A percentile compares a stretch with the other conserved stretches of the same genome.
phyloP scores from a whole-genome alignment of 1,139 yeast species.

The Hyphopichia pseudoburtonii region DNA sequence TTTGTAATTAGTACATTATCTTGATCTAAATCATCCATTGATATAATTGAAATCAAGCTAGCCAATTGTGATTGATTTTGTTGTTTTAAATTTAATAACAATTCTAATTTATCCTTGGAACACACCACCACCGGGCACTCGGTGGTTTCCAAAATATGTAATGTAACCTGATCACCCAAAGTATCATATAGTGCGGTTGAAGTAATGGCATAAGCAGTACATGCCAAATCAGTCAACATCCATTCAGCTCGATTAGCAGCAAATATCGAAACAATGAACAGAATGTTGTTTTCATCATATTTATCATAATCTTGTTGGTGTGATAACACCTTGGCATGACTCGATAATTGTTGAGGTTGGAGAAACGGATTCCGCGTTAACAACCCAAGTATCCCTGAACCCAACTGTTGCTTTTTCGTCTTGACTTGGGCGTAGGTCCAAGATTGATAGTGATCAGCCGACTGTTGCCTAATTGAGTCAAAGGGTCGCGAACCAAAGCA shows the following conservation, averaged over 20 bases:
- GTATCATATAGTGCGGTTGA: slow-evolving; percentile 44
- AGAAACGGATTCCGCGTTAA: slow-evolving; percentile 43
- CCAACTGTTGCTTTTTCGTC: slow-evolving; percentile 49
- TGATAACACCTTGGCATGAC: slow-evolving; percentile 24
- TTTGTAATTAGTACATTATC: slow-evolving; percentile 1
- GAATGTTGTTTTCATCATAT: slow-evolving; percentile 22
- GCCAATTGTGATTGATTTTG: slow-evolving; percentile 20
- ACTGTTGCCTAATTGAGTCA: slow-evolving; percentile 14
- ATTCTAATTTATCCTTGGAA: slow-evolving; percentile 32
- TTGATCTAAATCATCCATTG: slow-evolving; percentile 38
- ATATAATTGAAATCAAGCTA: slow-evolving; percentile 34
- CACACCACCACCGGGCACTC: slow-evolving; percentile 36
- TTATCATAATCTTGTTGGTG: slow-evolving; percentile 23
- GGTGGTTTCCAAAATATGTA: slow-evolving; percentile 34
- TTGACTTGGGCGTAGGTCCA: slow-evolving; percentile 44
- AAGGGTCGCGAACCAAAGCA: slow-evolving; percentile 17
- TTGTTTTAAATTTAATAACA: slow-evolving; percentile 27
- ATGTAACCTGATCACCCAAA: slow-evolving; percentile 37
- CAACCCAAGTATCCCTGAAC: slow-evolving; percentile 61
- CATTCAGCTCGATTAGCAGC: slow-evolving; percentile 40
- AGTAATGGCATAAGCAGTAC: slow-evolving; percentile 33
- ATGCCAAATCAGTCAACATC: slow-evolving; percentile 39
- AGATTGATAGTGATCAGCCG: slow-evolving; percentile 39
- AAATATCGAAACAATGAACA: slow-evolving; percentile 36
- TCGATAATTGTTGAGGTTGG: slow-evolving; percentile 23